These are phyloP conservation scores for Exophiala oligosperma DNA, from an alignment of 2,329 filamentous ascomycete genomes.

Conservation along the genomic window DNA sequence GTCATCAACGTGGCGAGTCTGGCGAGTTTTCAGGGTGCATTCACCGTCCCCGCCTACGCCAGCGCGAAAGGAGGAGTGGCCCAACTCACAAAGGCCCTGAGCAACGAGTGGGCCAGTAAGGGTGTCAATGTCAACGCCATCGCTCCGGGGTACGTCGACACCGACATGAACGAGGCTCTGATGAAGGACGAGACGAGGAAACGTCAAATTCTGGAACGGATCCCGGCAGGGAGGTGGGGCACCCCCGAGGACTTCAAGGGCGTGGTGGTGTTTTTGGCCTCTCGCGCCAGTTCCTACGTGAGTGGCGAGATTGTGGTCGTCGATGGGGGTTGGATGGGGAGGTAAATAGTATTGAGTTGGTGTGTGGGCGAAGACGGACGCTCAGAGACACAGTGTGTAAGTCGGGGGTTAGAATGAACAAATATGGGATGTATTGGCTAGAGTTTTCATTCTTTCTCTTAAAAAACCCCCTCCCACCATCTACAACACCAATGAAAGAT, in stretches of 20 bases:
- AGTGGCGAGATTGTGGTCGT: conserved; percentile 48
- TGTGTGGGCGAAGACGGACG: neutral
- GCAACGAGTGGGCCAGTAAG: conserved; percentile 78
- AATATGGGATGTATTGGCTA: too few relatives aligned
- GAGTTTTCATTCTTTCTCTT: too few relatives aligned
- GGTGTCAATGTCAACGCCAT: conserved; percentile 86
- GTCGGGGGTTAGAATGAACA: too few relatives aligned
- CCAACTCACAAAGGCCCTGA: conserved; percentile 80
- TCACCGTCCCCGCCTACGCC: conserved; percentile 86
- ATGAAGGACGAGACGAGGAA: conserved; percentile 69
- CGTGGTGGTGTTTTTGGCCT: conserved; percentile 51
- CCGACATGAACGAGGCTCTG: conserved; percentile 87
- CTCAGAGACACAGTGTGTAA: too few relatives aligned
- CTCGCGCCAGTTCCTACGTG: conserved; percentile 47
- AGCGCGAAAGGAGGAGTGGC: conserved; percentile 82
- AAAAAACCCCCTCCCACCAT: too few relatives aligned
- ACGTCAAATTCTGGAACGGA: conserved; percentile 73
- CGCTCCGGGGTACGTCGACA: conserved; percentile 84
- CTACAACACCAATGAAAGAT: too few relatives aligned
- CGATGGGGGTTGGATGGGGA: conserved; percentile 70
- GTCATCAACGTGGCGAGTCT: conserved; percentile 86
- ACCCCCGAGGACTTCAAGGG: conserved; percentile 55
- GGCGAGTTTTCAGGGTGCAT: conserved; percentile 79
- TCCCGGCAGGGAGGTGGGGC: conserved; percentile 84
- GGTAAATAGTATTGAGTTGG: conserved; percentile 45